A percentile compares a stretch with the other conserved stretches of the same genome.
These are phyloP conservation scores for Gliomastix tumulicola DNA, from an alignment of 2,329 filamentous ascomycete species.

Conservation along the genomic window DNA sequence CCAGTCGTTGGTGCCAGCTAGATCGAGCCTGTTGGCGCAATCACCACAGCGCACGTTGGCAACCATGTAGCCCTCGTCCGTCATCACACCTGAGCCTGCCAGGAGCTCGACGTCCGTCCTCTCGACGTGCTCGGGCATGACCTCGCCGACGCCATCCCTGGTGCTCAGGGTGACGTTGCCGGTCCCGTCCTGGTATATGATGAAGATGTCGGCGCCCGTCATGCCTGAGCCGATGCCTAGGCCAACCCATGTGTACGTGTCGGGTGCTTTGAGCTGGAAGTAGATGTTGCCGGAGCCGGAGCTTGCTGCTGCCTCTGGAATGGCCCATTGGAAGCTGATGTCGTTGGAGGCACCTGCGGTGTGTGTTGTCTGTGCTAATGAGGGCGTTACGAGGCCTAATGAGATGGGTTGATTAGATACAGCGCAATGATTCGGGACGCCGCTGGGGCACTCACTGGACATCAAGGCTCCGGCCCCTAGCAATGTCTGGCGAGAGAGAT, in stretches of 20 bases:
- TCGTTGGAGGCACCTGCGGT: conserved; percentile 30
- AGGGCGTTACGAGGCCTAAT: too few species aligned
- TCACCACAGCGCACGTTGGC: conserved; percentile 52
- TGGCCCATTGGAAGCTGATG: conserved; percentile 50
- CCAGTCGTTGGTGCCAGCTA: conserved; percentile 37
- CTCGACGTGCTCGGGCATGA: conserved; percentile 36
- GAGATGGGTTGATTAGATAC: too few species aligned
- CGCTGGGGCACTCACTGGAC: too few species aligned
- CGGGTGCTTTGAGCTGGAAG: conserved; percentile 51
- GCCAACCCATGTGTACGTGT: conserved; percentile 47
- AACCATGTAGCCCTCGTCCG: conserved; percentile 37
- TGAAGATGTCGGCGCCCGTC: conserved; percentile 52
- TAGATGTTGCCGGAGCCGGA: conserved; percentile 49
- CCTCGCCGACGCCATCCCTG: conserved; percentile 38
- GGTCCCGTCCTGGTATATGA: conserved; percentile 51
- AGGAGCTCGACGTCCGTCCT: conserved; percentile 44
- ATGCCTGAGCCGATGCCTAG: conserved; percentile 52
- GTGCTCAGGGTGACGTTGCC: conserved; percentile 58
- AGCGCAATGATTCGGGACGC: too few species aligned
- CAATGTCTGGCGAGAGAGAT: too few species aligned
- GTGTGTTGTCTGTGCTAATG: conserved; percentile 13
- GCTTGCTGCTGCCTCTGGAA: conserved; percentile 41
- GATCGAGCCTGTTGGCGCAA: conserved; percentile 31
- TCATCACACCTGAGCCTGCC: conserved; percentile 47
- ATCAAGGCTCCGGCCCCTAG: too few species aligned